Evolutionary conservation across 371 early-diverging fungal species (phyloP), one percentile per base, ranked within the genome.

Genomic region (Blastocladiella emersonii): DNA sequence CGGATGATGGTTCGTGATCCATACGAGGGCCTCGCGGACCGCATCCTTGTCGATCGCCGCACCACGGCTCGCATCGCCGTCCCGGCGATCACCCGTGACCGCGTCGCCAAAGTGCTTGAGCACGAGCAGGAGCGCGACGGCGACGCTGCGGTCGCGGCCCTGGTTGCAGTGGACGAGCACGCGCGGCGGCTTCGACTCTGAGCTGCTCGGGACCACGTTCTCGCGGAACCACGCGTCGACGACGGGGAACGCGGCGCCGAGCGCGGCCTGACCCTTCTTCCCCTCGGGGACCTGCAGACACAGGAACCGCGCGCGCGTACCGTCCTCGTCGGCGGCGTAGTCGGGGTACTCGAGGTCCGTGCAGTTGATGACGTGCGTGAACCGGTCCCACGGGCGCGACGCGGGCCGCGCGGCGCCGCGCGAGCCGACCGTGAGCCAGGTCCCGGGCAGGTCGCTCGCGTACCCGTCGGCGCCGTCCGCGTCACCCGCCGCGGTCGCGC

Each of bases 101-200:
- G 39, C 39, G 13, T 37, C n/a, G 7, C n/a, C 23, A 65, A 71
- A 84, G 59, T 77, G 85, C 12, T 77, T 65, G 1, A 83, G 68
- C 21, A 90, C 61, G 23, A 87, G 66, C 0, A 86, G 79, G 60
- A 90, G 66, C n/a, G 84, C 73, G 61, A 92, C 83, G 21, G 89
- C 87, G 0, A 89, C 89, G 3, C 89, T 86, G 34, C 88, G 68
- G 68, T 90, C 90, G 62, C 75, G 79, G 15, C 82, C 72, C 65
- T 80, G 76, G 63, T 66, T 71, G 71, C 89, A 83, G 57, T 83
- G 81, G 15, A 88, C 67, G 36, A 89, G 69, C 12, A 51, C 53
- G 4, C 23, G 12, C 19, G 19, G 3, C 45, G 8, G 8, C 1
- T 25, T 41, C 41, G 41, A 13, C 41, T 41, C 41, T 21, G 19